A percentile compares a stretch with the other conserved stretches of the same genome.
phyloP scores from a whole-genome alignment of 2,329 filamentous ascomycete species.

The Xylaria sp. region DNA sequence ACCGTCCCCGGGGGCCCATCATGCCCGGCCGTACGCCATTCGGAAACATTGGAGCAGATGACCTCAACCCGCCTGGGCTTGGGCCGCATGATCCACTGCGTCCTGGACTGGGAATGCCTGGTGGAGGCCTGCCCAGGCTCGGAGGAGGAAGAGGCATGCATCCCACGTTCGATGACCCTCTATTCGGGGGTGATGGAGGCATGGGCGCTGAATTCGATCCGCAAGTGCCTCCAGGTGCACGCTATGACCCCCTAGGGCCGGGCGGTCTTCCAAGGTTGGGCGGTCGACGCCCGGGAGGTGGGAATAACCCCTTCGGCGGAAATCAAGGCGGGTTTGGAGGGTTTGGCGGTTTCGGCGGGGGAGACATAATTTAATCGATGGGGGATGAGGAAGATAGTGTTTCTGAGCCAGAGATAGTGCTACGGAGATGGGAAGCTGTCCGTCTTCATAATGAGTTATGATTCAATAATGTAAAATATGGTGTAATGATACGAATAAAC shows the following conservation, averaged over 20 bases:
- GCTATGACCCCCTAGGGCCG: conserved; percentile 89
- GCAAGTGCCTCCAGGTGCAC: conserved; percentile 84
- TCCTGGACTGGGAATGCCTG: conserved; percentile 70
- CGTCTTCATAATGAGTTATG: conserved; percentile 24
- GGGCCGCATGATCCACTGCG: conserved; percentile 86
- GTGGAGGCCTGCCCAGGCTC: conserved; percentile 66
- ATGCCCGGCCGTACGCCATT: conserved; percentile 65
- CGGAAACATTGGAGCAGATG: conserved; percentile 80
- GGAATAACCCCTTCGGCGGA: conserved; percentile 55
- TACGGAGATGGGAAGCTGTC: conserved; percentile 5
- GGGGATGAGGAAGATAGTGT: background rate
- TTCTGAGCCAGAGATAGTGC: background rate
- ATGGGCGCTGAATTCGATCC: conserved; percentile 69
- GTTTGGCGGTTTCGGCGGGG: conserved; percentile 47
- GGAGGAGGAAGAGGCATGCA: conserved; percentile 87
- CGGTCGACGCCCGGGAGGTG: conserved; percentile 54
- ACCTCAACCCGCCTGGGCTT: conserved; percentile 87
- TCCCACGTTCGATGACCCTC: conserved; percentile 90
- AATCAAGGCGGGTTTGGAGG: conserved; percentile 49
- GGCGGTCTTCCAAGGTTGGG: conserved; percentile 63
- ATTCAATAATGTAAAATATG: conserved; percentile 21
- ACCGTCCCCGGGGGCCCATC: conserved; percentile 66
- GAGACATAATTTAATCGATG: conserved; percentile 45
- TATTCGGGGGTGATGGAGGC: conserved; percentile 72
- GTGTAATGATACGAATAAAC: conserved; percentile 28